Evolutionary conservation across 768 basidiomycete species (phyloP).

Genomic region (Tricholoma matsutake): DNA sequence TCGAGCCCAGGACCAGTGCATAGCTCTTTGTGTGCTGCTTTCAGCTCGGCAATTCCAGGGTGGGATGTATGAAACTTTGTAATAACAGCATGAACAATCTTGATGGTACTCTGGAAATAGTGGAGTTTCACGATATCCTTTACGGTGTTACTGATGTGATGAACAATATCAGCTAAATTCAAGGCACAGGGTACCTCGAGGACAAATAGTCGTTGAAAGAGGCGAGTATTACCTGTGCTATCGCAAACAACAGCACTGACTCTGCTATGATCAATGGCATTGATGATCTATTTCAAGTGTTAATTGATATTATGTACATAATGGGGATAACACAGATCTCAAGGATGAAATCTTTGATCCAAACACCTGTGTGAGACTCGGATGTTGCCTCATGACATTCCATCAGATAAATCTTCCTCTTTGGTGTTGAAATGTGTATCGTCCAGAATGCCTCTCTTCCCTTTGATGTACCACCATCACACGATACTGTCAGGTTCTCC

Average conservation of each 20-base stretch:
- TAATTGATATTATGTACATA: too few species aligned
- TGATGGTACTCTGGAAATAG: slow-evolving; percentile 12
- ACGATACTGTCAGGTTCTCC: too few species aligned
- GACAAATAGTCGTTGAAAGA: slow-evolving; percentile 7
- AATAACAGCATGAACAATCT: background rate
- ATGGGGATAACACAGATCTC: background rate
- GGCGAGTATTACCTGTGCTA: slow-evolving; percentile 25
- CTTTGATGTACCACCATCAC: too few species aligned
- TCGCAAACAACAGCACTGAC: slow-evolving; percentile 23
- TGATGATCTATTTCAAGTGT: slow-evolving; percentile 5
- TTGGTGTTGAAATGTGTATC: too few species aligned
- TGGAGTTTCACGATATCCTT: slow-evolving; percentile 22
- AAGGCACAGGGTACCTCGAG: background rate
- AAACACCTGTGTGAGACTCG: too few species aligned
- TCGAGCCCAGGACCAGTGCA: background rate
- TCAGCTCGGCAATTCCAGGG: background rate
- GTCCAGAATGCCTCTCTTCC: too few species aligned
- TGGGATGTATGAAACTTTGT: slow-evolving; percentile 1
- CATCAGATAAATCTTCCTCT: too few species aligned
- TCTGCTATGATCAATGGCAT: slow-evolving; percentile 15
- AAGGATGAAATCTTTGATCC: too few species aligned
- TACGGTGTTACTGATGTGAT: slow-evolving; percentile 20
- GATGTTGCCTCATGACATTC: too few species aligned
- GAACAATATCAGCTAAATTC: slow-evolving; percentile 21
- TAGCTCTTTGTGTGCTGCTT: background rate